These are phyloP conservation scores for Wickerhamiella sorbophila DNA, from an alignment of 805 yeast species.

Conservation along the genomic window DNA sequence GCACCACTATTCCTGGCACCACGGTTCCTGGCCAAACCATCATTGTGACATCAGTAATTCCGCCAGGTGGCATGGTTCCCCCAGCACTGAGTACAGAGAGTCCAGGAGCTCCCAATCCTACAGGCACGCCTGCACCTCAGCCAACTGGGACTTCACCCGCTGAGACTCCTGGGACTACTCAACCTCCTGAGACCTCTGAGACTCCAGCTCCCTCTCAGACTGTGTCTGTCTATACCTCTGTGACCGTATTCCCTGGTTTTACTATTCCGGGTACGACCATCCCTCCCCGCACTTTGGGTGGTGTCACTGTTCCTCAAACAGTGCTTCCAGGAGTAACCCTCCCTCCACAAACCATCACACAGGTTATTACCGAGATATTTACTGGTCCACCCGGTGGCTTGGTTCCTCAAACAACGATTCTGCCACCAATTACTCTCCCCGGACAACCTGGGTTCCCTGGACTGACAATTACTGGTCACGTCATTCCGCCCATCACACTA, in stretches of 20 bases:
- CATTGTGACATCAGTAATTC: not conserved
- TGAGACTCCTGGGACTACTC: not conserved
- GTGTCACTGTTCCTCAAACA: conserved; percentile 9
- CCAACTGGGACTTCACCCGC: no score
- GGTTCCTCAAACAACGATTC: not conserved
- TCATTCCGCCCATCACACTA: not conserved
- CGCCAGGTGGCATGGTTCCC: no score
- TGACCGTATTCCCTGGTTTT: not conserved
- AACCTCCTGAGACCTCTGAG: no score
- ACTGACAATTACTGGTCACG: not conserved
- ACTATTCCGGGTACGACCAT: conserved; percentile 7
- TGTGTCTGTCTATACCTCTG: not conserved
- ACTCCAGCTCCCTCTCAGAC: not conserved
- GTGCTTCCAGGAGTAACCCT: conserved; percentile 7
- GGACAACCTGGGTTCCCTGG: not conserved
- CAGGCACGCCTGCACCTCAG: conserved; percentile 3
- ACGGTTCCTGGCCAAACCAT: conserved; percentile 4
- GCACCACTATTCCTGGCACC: conserved; percentile 8
- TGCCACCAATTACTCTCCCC: not conserved
- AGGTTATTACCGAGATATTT: not conserved
- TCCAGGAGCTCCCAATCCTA: conserved; percentile 3
- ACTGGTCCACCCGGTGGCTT: not conserved
- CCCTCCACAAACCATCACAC: conserved; percentile 1
- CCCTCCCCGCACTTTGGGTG: conserved; percentile 12
- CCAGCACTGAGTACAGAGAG: conserved; percentile 1